Conservation (phyloP, 768 basidiomycete species). For the Multifurca ochricompacta region DNA sequence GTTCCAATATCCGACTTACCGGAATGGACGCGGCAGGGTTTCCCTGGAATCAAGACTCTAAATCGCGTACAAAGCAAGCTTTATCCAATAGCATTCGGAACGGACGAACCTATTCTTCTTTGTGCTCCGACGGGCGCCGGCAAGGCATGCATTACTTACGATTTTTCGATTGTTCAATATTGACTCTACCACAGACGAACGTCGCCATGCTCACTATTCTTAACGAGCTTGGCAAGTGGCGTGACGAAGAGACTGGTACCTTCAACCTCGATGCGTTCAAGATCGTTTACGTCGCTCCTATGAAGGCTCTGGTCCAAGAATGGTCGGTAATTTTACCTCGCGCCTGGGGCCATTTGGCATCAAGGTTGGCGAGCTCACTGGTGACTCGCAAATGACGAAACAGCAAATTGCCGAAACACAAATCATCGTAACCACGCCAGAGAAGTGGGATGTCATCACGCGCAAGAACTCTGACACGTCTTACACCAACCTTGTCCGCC, state of each 20-base stretch:
- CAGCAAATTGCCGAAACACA: constrained; percentile 95
- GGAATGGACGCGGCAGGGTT: constrained; percentile 81
- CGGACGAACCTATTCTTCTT: constrained; percentile 89
- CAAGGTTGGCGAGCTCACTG: constrained; percentile 91
- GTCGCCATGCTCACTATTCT: constrained; percentile 95
- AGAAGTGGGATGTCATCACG: constrained; percentile 99
- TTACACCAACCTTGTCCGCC: constrained; percentile 92
- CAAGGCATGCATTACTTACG: constrained; percentile 55
- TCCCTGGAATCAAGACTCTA: constrained; percentile 64
- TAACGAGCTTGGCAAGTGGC: constrained; percentile 81
- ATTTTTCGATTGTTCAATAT: constrained; percentile 5
- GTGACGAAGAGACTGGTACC: constrained; percentile 69
- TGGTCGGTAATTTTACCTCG: constrained; percentile 88
- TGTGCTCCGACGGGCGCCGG: constrained; percentile 99
- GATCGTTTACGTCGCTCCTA: constrained; percentile 95
- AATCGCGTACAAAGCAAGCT: constrained; percentile 93
- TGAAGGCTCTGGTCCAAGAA: constrained; percentile 99
- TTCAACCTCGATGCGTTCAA: constrained; percentile 91
- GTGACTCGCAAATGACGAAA: constrained; percentile 97
- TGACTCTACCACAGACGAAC: constrained; percentile 63
- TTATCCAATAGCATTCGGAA: constrained; percentile 88
- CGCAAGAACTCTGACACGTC: constrained; percentile 95
- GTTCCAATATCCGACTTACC: constrained; percentile 71
- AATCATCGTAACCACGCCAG: constrained; percentile 97
- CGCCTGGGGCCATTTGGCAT: constrained; percentile 68